phyloP scores from a whole-genome alignment of 2,329 filamentous ascomycete species.

The Aureobasidium sp. region DNA sequence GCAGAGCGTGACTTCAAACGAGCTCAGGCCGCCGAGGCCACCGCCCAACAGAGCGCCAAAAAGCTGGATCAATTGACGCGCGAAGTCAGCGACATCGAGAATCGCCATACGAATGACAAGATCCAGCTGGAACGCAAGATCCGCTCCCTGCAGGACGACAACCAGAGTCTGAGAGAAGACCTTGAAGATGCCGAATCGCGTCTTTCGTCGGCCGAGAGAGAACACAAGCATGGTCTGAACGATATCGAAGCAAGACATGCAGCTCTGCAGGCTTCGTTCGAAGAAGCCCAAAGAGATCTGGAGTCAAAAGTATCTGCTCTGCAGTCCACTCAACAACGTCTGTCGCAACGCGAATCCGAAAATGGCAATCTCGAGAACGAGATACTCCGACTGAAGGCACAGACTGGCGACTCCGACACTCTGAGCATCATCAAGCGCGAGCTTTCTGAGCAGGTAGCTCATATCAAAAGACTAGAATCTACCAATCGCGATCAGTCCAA shows the following conservation, averaged over 20 bases:
- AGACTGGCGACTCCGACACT: slow-evolving; percentile 79
- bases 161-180: slow-evolving; percentile 70
- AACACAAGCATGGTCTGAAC: slow-evolving; percentile 51
- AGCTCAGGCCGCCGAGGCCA: slow-evolving; percentile 48
- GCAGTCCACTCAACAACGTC: slow-evolving; percentile 56
- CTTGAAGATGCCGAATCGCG: slow-evolving; percentile 74
- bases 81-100: slow-evolving; percentile 50
- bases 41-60: slow-evolving; percentile 43
- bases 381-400: slow-evolving; percentile 73
- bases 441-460: slow-evolving; percentile 82
- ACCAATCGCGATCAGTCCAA: slow-evolving; percentile 70
- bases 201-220: slow-evolving; percentile 61
- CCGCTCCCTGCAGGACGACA: slow-evolving; percentile 58
- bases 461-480: slow-evolving; percentile 77
- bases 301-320: slow-evolving; percentile 51
- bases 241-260: slow-evolving; percentile 57
- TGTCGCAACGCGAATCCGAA: slow-evolving; percentile 63
- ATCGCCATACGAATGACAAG: slow-evolving; percentile 50
- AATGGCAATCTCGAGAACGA: slow-evolving; percentile 74
- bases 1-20: slow-evolving; percentile 81
- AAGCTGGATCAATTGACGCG: slow-evolving; percentile 49
- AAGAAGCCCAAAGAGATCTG: slow-evolving; percentile 55
- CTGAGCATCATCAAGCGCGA: slow-evolving; percentile 80
- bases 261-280: slow-evolving; percentile 46
- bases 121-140: slow-evolving; percentile 49